Percentiles rank a stretch among this genome's conserved stretches.
Evolutionary conservation across 805 yeast species (phyloP).

Genomic region (Allodekkera sacchari): DNA sequence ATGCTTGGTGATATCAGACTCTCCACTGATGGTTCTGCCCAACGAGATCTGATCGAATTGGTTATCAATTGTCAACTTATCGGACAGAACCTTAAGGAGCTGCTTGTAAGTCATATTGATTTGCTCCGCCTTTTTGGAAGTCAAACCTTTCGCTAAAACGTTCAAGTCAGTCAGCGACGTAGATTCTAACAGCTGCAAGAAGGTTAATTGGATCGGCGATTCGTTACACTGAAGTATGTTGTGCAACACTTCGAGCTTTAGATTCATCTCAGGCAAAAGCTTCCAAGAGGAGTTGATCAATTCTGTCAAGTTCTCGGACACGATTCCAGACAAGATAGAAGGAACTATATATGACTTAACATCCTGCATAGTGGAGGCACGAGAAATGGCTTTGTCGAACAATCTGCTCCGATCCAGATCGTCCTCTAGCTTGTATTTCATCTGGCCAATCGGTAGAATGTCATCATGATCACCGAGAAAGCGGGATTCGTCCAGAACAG

Average conservation of each 20-base stretch:
- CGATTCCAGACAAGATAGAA: constrained; percentile 22
- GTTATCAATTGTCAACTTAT: constrained; percentile 18
- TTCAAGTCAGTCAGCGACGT: constrained; percentile 26
- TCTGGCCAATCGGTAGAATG: constrained; percentile 24
- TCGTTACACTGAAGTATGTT: constrained; percentile 26
- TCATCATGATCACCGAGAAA: constrained; percentile 10
- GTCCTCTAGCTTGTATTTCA: constrained; percentile 25
- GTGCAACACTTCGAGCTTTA: constrained; percentile 28
- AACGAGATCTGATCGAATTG: constrained; percentile 19
- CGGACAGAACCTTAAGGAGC: constrained; percentile 11
- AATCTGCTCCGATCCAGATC: constrained; percentile 17
- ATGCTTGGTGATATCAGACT: constrained; percentile 7
- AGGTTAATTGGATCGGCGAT: constrained; percentile 34
- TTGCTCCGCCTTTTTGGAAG: constrained; percentile 11
- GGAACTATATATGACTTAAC: constrained; percentile 24
- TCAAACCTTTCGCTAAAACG: constrained; percentile 16
- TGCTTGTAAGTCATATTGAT: constrained; percentile 20
- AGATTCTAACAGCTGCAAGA: constrained; percentile 30
- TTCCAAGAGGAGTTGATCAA: constrained; percentile 23
- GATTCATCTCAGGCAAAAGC: constrained; percentile 22
- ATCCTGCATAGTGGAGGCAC: constrained; percentile 9
- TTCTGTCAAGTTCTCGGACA: constrained; percentile 20
- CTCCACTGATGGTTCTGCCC: constrained; percentile 20
- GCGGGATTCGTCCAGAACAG: constrained; percentile 21
- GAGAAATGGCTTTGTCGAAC: constrained; percentile 21